Evolutionary conservation across 2,329 filamentous ascomycete species (phyloP).

Genomic region (Arachnomyces sp.): DNA sequence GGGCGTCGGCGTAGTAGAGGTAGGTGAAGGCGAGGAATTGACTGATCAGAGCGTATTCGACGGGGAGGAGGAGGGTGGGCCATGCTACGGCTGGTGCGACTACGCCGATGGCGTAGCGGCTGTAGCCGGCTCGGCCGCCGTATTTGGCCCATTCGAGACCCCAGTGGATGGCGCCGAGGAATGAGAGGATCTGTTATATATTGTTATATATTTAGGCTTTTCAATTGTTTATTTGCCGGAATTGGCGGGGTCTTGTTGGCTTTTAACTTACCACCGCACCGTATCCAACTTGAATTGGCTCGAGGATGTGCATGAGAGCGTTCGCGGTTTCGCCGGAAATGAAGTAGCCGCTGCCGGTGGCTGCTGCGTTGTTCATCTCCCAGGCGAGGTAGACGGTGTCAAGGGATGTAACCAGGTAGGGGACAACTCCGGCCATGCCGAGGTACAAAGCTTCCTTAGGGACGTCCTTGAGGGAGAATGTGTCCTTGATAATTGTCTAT

Average conservation of each 20-base stretch:
- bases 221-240: background rate
- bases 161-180: constrained; percentile 91
- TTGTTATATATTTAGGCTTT: constrained; percentile 1
- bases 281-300: constrained; percentile 84
- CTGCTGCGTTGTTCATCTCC: constrained; percentile 65
- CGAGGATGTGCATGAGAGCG: constrained; percentile 63
- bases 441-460: constrained; percentile 61
- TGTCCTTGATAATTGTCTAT: constrained; percentile 60
- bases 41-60: constrained; percentile 75
- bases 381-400: constrained; percentile 76
- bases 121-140: constrained; percentile 60
- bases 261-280: constrained; percentile 65
- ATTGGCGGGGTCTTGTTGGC: constrained; percentile 2
- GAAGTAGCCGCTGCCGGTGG: constrained; percentile 54
- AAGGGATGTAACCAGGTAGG: constrained; percentile 77
- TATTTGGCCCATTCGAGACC: constrained; percentile 75
- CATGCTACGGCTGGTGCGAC: constrained; percentile 73
- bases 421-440: constrained; percentile 70
- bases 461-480: constrained; percentile 57
- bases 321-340: constrained; percentile 65
- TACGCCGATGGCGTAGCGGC: constrained; percentile 77
- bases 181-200: constrained; percentile 66
- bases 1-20: constrained; percentile 77
- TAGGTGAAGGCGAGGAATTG: constrained; percentile 81
- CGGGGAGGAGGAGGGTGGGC: constrained; percentile 78